Conservation (phyloP, 805 yeast genomes). For the Pichia nakasei region DNA sequence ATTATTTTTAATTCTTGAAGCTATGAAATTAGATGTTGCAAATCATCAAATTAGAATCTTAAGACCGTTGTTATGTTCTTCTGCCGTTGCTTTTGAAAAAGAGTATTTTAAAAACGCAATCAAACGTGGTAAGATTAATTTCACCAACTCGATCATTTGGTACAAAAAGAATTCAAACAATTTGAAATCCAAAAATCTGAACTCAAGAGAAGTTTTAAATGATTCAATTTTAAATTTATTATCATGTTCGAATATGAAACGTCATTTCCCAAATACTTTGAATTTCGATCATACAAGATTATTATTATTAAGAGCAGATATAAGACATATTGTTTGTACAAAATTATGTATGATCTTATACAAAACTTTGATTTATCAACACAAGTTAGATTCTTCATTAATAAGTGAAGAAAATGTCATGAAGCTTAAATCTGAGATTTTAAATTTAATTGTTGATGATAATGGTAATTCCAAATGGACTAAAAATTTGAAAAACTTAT, state of each 20-base stretch:
- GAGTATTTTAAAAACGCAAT: constrained; percentile 61
- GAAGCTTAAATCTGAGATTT: constrained; percentile 57
- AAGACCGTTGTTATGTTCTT: constrained; percentile 75
- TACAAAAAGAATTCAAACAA: constrained; percentile 32
- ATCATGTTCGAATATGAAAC: constrained; percentile 72
- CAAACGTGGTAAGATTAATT: constrained; percentile 47
- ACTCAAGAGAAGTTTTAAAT: constrained; percentile 29
- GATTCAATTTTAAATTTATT: constrained; percentile 53
- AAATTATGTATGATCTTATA: constrained; percentile 65
- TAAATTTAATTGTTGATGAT: constrained; percentile 75
- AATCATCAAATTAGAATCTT: constrained; percentile 85
- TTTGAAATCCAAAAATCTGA: constrained; percentile 10
- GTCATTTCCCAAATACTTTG: constrained; percentile 75
- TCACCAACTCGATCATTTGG: constrained; percentile 61
- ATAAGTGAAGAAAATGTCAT: constrained; percentile 28
- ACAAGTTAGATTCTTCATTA: constrained; percentile 27
- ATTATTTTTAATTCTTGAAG: constrained; percentile 77
- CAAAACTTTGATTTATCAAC: constrained; percentile 49
- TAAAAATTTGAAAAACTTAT: constrained; percentile 61
- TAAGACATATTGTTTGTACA: constrained; percentile 74
- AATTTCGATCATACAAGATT: constrained; percentile 79
- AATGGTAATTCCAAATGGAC: constrained; percentile 90
- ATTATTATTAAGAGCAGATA: constrained; percentile 71
- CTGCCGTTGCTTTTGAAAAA: constrained; percentile 82
- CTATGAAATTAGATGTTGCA: constrained; percentile 92